These are phyloP conservation scores for Phyllosticta citriasiana DNA, from an alignment of 2,329 filamentous ascomycete species.

Conservation along the genomic window DNA sequence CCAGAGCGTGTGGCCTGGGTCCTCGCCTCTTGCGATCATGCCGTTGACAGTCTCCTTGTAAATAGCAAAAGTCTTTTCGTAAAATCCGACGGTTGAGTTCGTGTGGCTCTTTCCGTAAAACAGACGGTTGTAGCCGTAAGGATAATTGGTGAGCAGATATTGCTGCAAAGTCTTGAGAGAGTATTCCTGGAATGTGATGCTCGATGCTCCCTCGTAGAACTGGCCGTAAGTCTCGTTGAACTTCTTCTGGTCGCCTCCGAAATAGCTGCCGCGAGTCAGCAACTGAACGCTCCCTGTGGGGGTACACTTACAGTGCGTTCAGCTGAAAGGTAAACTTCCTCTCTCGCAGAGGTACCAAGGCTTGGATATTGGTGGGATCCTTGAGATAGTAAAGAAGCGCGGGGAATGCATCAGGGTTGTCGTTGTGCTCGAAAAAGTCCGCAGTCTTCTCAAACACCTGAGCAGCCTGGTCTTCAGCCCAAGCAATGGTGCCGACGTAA, in stretches of 20 bases:
- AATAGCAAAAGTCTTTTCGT: slow-evolving; percentile 3
- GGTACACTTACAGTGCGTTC: neutral
- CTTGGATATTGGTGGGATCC: slow-evolving; percentile 2
- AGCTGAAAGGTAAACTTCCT: slow-evolving; percentile 1
- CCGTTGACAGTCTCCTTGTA: slow-evolving; percentile 7
- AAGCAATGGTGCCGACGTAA: slow-evolving; percentile 5
- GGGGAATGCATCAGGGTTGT: neutral
- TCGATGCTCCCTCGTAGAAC: neutral
- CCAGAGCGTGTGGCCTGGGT: slow-evolving; percentile 6
- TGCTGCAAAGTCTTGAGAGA: slow-evolving; percentile 6
- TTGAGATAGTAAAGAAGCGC: slow-evolving; percentile 9
- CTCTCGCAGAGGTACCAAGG: neutral
- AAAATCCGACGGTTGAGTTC: slow-evolving; percentile 1
- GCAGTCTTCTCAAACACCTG: neutral
- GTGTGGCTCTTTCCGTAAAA: slow-evolving; percentile 10
- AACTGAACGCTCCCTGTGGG: neutral
- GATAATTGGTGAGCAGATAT: slow-evolving; percentile 8
- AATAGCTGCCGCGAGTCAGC: neutral
- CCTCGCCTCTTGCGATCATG: slow-evolving; percentile 7
- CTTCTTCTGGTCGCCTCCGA: neutral
- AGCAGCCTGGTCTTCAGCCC: slow-evolving; percentile 2
- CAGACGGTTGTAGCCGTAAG: slow-evolving; percentile 8
- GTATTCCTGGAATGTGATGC: neutral
- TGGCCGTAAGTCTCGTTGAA: slow-evolving; percentile 5
- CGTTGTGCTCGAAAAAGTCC: slow-evolving; percentile 1